phyloP scores from a whole-genome alignment of 169 alveolate species.

The Miamiensis avidus region DNA sequence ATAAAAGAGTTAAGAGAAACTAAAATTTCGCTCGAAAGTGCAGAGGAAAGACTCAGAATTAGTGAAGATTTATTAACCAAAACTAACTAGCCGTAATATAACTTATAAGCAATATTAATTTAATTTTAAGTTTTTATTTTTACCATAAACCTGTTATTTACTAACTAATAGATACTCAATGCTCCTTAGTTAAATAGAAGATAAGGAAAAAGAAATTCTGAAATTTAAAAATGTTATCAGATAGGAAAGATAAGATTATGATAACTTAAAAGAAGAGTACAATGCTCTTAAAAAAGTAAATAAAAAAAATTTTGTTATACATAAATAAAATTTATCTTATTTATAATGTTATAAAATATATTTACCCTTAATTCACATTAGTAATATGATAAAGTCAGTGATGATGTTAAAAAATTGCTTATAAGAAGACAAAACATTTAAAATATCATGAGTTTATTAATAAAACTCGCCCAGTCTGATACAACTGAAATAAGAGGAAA shows the following conservation, averaged over 20 bases:
- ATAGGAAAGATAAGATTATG: conserved; percentile 41
- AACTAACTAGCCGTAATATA: conserved; percentile 61
- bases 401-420: conserved; percentile 33
- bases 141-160: neutral
- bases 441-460: conserved; percentile 35
- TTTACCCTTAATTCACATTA: neutral
- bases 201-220: conserved; percentile 53
- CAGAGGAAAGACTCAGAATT: conserved; percentile 48
- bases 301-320: neutral
- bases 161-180: conserved; percentile 10
- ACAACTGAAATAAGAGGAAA: conserved; percentile 3
- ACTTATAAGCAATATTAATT: neutral
- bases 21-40: conserved; percentile 40
- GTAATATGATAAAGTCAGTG: conserved; percentile 31
- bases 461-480: conserved; percentile 27
- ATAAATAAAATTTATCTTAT: no score
- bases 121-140: no score
- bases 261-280: conserved; percentile 50
- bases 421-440: conserved; percentile 45
- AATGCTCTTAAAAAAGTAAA: conserved; percentile 35
- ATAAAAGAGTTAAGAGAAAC: neutral
- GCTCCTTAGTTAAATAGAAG: conserved; percentile 49
- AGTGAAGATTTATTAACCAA: conserved; percentile 59
- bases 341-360: no score
- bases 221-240: conserved; percentile 31